phyloP scores from a whole-genome alignment of 352 stramenopile genomes.

The Phytopythium aichiense region DNA sequence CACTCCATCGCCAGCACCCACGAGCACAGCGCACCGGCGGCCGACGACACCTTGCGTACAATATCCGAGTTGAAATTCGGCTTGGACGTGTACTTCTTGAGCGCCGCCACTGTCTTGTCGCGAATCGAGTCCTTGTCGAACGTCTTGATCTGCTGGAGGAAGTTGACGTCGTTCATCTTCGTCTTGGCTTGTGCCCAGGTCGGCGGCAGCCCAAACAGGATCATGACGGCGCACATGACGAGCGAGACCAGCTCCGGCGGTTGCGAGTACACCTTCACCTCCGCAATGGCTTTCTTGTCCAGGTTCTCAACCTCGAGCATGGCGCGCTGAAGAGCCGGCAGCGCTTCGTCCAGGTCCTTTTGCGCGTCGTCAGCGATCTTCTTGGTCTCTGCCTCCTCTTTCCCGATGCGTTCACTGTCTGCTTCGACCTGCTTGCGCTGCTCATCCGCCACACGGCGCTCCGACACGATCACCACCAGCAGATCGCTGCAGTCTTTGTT shows the following conservation, averaged over 20 bases:
- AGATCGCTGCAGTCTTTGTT: conserved; percentile 95
- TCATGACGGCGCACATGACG: conserved; percentile 95
- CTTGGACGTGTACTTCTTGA: conserved; percentile 93
- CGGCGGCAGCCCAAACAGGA: conserved; percentile 91
- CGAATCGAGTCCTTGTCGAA: conserved; percentile 97
- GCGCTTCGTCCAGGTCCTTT: conserved; percentile 92
- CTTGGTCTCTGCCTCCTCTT: conserved; percentile 91
- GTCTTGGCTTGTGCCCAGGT: conserved; percentile 93
- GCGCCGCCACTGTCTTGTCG: conserved; percentile 90
- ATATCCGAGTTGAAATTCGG: conserved; percentile 85
- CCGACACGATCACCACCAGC: conserved; percentile 92
- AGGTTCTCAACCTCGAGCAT: conserved; percentile 95
- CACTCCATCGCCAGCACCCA: conserved; percentile 93
- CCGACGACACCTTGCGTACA: conserved; percentile 86
- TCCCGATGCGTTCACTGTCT: conserved; percentile 88
- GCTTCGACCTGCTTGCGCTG: conserved; percentile 93
- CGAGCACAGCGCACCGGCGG: conserved; percentile 85
- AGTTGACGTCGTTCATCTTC: conserved; percentile 93
- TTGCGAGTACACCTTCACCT: conserved; percentile 95
- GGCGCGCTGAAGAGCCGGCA: conserved; percentile 90
- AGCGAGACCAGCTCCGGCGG: conserved; percentile 90
- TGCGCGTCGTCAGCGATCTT: conserved; percentile 94
- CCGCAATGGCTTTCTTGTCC: conserved; percentile 93
- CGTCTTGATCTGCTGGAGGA: conserved; percentile 92
- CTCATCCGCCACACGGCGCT: conserved; percentile 92